Evolutionary conservation across 495 filamentous ascomycete species (phyloP).

Genomic region (Podospora bellae-mahoneyi): DNA sequence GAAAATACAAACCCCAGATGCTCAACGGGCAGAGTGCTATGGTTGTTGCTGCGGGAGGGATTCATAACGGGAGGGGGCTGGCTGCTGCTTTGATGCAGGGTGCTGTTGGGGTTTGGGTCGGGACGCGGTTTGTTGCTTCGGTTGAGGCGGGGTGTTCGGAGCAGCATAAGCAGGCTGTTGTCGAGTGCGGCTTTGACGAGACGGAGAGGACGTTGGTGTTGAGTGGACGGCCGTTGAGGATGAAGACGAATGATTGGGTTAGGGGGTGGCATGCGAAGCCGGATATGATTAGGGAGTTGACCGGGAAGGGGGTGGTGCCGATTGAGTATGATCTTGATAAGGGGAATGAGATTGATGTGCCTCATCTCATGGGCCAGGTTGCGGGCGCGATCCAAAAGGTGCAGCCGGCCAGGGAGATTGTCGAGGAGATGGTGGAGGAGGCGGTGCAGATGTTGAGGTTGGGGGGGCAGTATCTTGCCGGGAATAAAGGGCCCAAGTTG

Average conservation of each 20-base stretch:
- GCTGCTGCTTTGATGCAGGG: constrained; percentile 71
- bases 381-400: constrained; percentile 70
- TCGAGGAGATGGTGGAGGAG: constrained; percentile 81
- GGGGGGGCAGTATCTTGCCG: constrained; percentile 49
- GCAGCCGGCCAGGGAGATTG: constrained; percentile 75
- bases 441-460: constrained; percentile 65
- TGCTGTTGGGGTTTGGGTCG: constrained; percentile 75
- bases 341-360: constrained; percentile 71
- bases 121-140: constrained; percentile 79
- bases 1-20: constrained; percentile 53
- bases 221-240: constrained; percentile 72
- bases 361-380: constrained; percentile 93
- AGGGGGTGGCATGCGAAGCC: constrained; percentile 70
- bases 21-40: constrained; percentile 50
- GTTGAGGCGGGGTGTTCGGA: constrained; percentile 72
- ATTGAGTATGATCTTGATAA: constrained; percentile 74
- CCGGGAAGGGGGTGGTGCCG: constrained; percentile 69
- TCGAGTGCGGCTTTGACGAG: constrained; percentile 67
- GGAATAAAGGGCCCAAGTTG: constrained; percentile 40
- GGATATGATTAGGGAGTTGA: constrained; percentile 68
- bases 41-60: constrained; percentile 74
- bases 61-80: constrained; percentile 67
- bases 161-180: constrained; percentile 78
- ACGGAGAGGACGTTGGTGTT: constrained; percentile 76
- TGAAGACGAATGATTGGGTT: constrained; percentile 79